Base-by-base conservation (phyloP, 768 basidiomycete genomes). In the Clitopilus passeckerianus region DNA sequence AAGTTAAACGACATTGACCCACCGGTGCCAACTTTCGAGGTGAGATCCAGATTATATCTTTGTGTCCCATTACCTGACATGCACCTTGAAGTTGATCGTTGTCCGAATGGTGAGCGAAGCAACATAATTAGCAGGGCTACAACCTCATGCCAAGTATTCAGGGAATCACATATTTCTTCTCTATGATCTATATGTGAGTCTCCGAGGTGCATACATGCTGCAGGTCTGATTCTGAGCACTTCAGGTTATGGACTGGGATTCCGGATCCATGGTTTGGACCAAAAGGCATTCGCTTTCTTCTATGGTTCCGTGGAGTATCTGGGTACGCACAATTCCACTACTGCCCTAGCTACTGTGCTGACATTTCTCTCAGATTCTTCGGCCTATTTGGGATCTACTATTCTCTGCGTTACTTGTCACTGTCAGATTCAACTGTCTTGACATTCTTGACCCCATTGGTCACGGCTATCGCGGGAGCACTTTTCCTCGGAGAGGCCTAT, bases 381-480 rank as follows among this genome's bases (percentile, higher is more conserved):
- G 82, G 84, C 4, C 68, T 87, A 16, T 80, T 77, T 53, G 78
- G 80, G 5, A 71, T 77, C 22, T 84, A 82, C 67, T 87, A 82
- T 66, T 83, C 88, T 1, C 74, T 91, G 7, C 77, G 84, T 68
- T 89, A 87, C 68, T 78, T 92, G 1, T 86, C 87, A 0, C 74
- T 93, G 0, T 86, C 87, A 1, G 91, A 93, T 67, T 82, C 88
- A 0, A 86, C 84, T 0, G 86, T 89, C 3, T 72, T 95, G 50
- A 83, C 84, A 0, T 93, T 92, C 73, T 73, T 93, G 3, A 69
- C 79, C 0, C 92, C 92, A 0, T 79, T 86, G 53, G 75, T 76
- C 27, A 87, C 85, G 0, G 84, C 82, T 0, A 64, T 89, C 6
- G 72, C 83, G 2, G 90, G 84, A 2, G 80, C 80, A 12, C 62